phyloP scores from a whole-genome alignment of 2,329 filamentous ascomycete genomes.

The Knufia petricola region DNA sequence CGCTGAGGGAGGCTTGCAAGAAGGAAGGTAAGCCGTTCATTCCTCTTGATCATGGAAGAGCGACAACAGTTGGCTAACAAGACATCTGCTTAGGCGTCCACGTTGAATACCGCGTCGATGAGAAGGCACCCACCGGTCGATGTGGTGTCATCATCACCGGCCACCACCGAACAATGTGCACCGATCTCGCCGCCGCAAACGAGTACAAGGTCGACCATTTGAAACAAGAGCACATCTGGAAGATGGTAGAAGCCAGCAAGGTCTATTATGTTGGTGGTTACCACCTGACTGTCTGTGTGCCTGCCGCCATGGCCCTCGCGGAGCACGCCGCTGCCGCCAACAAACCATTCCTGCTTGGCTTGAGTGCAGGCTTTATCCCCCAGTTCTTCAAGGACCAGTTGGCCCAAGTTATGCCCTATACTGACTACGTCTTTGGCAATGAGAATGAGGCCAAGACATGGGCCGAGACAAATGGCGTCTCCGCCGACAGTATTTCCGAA shows the following conservation, averaged over 20 bases:
- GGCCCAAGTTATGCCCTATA: slow-evolving; percentile 79
- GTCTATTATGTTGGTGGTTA: slow-evolving; percentile 92
- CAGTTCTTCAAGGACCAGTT: slow-evolving; percentile 97
- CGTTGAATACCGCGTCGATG: slow-evolving; percentile 89
- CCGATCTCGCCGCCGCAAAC: slow-evolving; percentile 91
- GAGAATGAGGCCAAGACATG: slow-evolving; percentile 89
- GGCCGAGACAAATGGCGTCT: slow-evolving; percentile 68
- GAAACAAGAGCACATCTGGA: slow-evolving; percentile 85
- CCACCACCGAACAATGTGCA: slow-evolving; percentile 89
- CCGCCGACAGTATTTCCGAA: slow-evolving; percentile 51
- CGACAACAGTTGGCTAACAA: slow-evolving; percentile 7
- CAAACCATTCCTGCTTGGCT: slow-evolving; percentile 83
- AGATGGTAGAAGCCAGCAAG: slow-evolving; percentile 76
- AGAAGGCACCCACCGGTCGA: slow-evolving; percentile 73
- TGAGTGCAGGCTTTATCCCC: slow-evolving; percentile 90
- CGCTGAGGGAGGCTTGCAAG: slow-evolving; percentile 74
- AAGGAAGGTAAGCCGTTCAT: slow-evolving; percentile 60
- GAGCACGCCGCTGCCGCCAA: slow-evolving; percentile 80
- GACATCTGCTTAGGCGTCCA: slow-evolving; percentile 33
- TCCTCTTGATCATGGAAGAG: slow-evolving; percentile 1
- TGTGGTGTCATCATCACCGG: slow-evolving; percentile 96
- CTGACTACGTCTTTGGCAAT: slow-evolving; percentile 95
- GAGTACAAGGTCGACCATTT: slow-evolving; percentile 92
- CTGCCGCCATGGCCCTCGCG: slow-evolving; percentile 79
- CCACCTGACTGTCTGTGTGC: slow-evolving; percentile 92